Evolutionary conservation across 768 basidiomycete species (phyloP), one percentile per base, ranked within the genome.

Genomic region (Hericium rajendrae): DNA sequence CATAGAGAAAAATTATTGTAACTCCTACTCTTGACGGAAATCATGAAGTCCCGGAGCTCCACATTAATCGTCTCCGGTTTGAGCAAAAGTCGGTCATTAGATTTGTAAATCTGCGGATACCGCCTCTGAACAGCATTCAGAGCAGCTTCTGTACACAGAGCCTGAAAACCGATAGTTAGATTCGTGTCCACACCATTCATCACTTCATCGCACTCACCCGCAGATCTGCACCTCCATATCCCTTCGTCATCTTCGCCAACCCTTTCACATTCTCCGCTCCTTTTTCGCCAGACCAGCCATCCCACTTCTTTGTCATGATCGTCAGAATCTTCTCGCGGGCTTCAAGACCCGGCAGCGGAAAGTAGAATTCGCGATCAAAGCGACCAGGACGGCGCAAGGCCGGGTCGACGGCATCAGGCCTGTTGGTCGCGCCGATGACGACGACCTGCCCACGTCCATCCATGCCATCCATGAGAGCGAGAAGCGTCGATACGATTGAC

Each of bases 381-480:
- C 97, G 78, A 16, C 97, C 97, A 0, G 95, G 97, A 24, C 97
- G 77, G 32, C 97, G 78, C 52, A 99, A 72, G 1, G 97, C 97
- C 18, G 97, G 93, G 70, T 99, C 97, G 57, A 99, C 86, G n/a
- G 94, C 90, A 70, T 99, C 97, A 0, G 95, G 95, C 59, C 97
- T 72, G 69, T 99, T 99, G 3, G 97, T 99, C 2, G 97, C 97
- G 28, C 97, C 97, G 63, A 98, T 98, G 32, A 99, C 92, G 26
- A 98, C 82, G 16, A 99, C 95, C 70, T 97, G 94, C 1, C 94
- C 94, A 54, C 97, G 82, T 1, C 94, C 94, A 61, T 99, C 97
- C 95, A 98, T 98, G 48, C 95, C 97, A 69, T 98, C 97, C 97
- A 98, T 98, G 48, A 98, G 78, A 2, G 97, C 95, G 2, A 99